Conservation (phyloP, 2,329 filamentous ascomycete species). For the Diplocarpon mali region DNA sequence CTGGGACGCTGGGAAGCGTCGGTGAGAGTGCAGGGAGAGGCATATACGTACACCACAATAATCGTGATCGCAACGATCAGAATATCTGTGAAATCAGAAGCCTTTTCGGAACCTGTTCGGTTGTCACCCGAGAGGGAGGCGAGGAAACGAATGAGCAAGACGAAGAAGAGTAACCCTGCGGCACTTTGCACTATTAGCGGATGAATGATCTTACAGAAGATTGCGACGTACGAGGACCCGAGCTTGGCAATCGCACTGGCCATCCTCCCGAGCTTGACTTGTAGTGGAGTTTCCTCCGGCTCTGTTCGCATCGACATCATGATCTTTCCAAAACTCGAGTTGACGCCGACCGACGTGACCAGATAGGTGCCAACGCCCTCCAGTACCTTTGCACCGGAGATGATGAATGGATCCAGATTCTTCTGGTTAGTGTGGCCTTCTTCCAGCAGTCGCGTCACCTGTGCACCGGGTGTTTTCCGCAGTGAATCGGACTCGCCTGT, state of each 20-base stretch:
- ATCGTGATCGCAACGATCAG: slow-evolving; percentile 55
- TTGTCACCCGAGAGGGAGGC: slow-evolving; percentile 44
- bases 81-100: slow-evolving; percentile 48
- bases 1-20: too few species aligned
- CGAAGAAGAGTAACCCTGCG: slow-evolving; percentile 62
- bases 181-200: slow-evolving; percentile 32
- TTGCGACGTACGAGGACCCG: slow-evolving; percentile 29
- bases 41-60: slow-evolving; percentile 45
- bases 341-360: slow-evolving; percentile 61
- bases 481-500: slow-evolving; percentile 59
- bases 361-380: slow-evolving; percentile 68
- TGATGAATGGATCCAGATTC: slow-evolving; percentile 65
- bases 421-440: slow-evolving; percentile 6
- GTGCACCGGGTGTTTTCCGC: slow-evolving; percentile 4
- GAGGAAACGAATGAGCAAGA: slow-evolving; percentile 71
- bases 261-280: slow-evolving; percentile 64
- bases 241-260: slow-evolving; percentile 70
- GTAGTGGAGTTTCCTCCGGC: slow-evolving; percentile 66
- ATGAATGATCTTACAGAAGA: neutral
- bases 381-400: slow-evolving; percentile 66
- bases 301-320: slow-evolving; percentile 70
- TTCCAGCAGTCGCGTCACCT: slow-evolving; percentile 4
- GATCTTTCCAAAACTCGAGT: slow-evolving; percentile 67
- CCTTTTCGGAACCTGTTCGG: slow-evolving; percentile 41
- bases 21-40: too few species aligned